A percentile compares a stretch with the other conserved stretches of the same genome.
Evolutionary conservation across 2,329 filamentous ascomycete genomes (phyloP).

Genomic region (Alternaria brassicae): DNA sequence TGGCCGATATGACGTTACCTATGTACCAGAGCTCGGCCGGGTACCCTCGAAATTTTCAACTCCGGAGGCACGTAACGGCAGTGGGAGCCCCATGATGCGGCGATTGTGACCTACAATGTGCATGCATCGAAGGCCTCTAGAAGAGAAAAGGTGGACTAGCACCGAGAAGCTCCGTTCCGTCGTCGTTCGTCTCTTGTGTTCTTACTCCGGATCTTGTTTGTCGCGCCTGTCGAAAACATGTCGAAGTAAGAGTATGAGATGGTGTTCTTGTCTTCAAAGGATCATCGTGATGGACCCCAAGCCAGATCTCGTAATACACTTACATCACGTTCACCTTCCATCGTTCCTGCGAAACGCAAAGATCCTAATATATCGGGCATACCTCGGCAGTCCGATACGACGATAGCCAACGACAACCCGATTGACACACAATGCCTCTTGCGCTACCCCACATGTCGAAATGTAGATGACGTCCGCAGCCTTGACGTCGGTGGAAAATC

Average conservation of each 20-base stretch:
- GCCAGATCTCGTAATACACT: not conserved
- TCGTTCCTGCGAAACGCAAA: not conserved
- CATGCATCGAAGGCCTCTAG: slow-evolving; percentile 11
- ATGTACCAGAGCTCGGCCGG: not conserved
- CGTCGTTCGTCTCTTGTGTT: not conserved
- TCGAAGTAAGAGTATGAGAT: not conserved
- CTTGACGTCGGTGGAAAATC: slow-evolving; percentile 8
- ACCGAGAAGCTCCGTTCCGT: not conserved
- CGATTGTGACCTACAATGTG: slow-evolving; percentile 8
- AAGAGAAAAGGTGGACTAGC: slow-evolving; percentile 2
- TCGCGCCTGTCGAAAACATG: not conserved
- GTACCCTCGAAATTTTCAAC: not conserved
- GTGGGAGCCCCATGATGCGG: slow-evolving; percentile 2
- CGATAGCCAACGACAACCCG: not conserved
- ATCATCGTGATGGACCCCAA: not conserved
- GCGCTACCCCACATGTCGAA: slow-evolving; percentile 5
- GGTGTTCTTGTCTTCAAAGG: not conserved
- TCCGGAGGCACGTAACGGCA: not conserved
- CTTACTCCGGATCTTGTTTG: not conserved
- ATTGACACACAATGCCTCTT: not conserved
- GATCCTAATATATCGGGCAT: not conserved
- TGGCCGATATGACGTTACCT: not conserved
- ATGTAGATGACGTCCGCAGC: slow-evolving; percentile 10
- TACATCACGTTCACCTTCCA: slow-evolving; percentile 7
- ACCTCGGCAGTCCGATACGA: not conserved